Conservation (phyloP, 352 stramenopile species). For the Peronospora farinosa region DNA sequence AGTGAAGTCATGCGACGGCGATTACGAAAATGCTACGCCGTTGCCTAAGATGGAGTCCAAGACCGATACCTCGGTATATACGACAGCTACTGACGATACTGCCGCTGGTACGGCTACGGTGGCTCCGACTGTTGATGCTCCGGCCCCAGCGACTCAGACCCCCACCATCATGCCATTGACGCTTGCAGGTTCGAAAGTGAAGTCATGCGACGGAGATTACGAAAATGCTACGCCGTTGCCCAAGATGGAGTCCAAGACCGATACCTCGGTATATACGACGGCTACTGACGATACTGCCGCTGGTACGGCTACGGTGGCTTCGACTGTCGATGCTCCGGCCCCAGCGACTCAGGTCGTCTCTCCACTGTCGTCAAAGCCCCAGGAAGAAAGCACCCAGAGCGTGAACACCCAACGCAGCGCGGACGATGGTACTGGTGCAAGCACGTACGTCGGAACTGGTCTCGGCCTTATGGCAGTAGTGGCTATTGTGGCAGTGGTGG, state of each 20-base stretch:
- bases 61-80: neutral
- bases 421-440: neutral
- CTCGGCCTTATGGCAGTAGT: slow-evolving; percentile 22
- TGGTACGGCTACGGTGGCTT: slow-evolving; percentile 2
- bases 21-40: slow-evolving; percentile 18
- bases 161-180: slow-evolving; percentile 11
- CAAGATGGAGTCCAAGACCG: slow-evolving; percentile 11
- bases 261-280: neutral
- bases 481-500: slow-evolving; percentile 30
- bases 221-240: slow-evolving; percentile 14
- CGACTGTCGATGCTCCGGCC: too few species aligned
- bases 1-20: slow-evolving; percentile 13
- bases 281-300: slow-evolving; percentile 2
- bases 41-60: slow-evolving; percentile 12
- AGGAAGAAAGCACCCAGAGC: slow-evolving; percentile 1
- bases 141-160: too few species aligned
- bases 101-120: slow-evolving; percentile 1
- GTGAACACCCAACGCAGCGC: slow-evolving; percentile 15
- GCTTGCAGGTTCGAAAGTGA: slow-evolving; percentile 18
- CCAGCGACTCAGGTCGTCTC: neutral
- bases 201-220: slow-evolving; percentile 15
- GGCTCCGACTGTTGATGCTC: too few species aligned
- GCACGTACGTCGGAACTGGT: slow-evolving; percentile 13
- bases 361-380: neutral
- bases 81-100: slow-evolving; percentile 5